Percentiles rank a stretch among this genome's conserved stretches.
These are phyloP conservation scores for Teunomyces kruisii DNA, from an alignment of 805 yeast species.

Conservation along the genomic window DNA sequence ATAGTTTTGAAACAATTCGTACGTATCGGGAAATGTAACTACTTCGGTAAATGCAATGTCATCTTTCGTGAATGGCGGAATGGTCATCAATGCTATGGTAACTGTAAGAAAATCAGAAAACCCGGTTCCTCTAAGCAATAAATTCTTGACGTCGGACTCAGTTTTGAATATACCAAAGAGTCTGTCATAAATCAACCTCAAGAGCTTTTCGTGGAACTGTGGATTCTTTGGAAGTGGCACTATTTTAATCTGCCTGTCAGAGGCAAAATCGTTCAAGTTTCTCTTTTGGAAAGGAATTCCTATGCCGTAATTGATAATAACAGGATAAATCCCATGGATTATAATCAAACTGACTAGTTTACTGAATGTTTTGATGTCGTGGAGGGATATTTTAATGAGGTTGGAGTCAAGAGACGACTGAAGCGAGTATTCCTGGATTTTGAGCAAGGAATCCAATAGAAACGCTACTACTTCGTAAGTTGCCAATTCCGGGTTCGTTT, in stretches of 20 bases:
- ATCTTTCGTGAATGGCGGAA: slow-evolving; percentile 21
- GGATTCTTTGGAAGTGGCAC: slow-evolving; percentile 8
- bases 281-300: slow-evolving; percentile 68
- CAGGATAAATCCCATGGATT: slow-evolving; percentile 69
- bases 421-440: slow-evolving; percentile 39
- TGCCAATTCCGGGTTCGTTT: not conserved
- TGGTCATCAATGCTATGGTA: slow-evolving; percentile 42
- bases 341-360: slow-evolving; percentile 63
- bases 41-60: slow-evolving; percentile 17
- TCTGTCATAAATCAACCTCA: slow-evolving; percentile 27
- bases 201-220: slow-evolving; percentile 15
- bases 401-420: slow-evolving; percentile 23
- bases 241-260: slow-evolving; percentile 15
- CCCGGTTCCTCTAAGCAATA: slow-evolving; percentile 65
- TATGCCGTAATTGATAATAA: slow-evolving; percentile 49
- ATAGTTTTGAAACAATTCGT: slow-evolving; percentile 60
- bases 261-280: slow-evolving; percentile 49
- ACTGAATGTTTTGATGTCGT: slow-evolving; percentile 78
- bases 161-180: slow-evolving; percentile 35
- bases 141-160: slow-evolving; percentile 50
- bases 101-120: slow-evolving; percentile 58
- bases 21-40: slow-evolving; percentile 55
- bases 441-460: slow-evolving; percentile 34
- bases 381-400: slow-evolving; percentile 68
- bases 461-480: slow-evolving; percentile 26